These are phyloP conservation scores for Umbellularia californica DNA, from an alignment of 164 flowering plant genomes.

Conservation along the genomic window DNA sequence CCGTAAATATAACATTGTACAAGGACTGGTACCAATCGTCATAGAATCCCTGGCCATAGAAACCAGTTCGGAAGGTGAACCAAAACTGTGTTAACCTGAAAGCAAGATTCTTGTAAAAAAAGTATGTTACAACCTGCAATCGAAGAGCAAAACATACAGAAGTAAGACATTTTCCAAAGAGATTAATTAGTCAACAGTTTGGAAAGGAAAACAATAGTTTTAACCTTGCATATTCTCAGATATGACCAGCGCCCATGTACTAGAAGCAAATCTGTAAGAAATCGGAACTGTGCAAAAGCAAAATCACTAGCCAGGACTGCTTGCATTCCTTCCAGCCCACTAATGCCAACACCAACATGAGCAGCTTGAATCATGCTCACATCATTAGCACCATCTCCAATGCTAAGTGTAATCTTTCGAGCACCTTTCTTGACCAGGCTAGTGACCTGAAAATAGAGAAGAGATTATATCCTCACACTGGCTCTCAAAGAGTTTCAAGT, in stretches of 20 bases:
- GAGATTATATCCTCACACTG: background rate
- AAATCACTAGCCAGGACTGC: slow-evolving; percentile 99
- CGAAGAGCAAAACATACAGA: background rate
- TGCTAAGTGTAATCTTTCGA: slow-evolving; percentile 79
- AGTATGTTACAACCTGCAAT: slow-evolving; percentile 86
- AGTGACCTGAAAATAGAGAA: slow-evolving; percentile 56
- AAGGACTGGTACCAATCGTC: slow-evolving; percentile 98
- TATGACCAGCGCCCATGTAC: slow-evolving; percentile 99
- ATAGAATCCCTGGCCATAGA: slow-evolving; percentile 96
- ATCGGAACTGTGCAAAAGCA: slow-evolving; percentile 98
- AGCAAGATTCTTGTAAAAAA: slow-evolving; percentile 95
- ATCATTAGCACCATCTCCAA: slow-evolving; percentile 99
- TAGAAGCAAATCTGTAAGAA: slow-evolving; percentile 87
- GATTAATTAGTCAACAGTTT: background rate
- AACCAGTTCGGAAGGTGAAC: slow-evolving; percentile 94
- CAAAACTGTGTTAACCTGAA: slow-evolving; percentile 97
- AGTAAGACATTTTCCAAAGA: background rate
- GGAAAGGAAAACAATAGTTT: background rate
- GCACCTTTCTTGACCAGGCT: slow-evolving; percentile 96
- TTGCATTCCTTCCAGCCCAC: slow-evolving; percentile 98
- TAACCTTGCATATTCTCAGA: slow-evolving; percentile 88
- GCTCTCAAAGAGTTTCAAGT: background rate
- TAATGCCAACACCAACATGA: slow-evolving; percentile 95
- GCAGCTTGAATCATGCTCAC: slow-evolving; percentile 99
- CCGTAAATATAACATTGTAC: slow-evolving; percentile 88